These are phyloP conservation scores for Abrus pulchellus DNA, from an alignment of 306 rosid species.

Conservation along the genomic window DNA sequence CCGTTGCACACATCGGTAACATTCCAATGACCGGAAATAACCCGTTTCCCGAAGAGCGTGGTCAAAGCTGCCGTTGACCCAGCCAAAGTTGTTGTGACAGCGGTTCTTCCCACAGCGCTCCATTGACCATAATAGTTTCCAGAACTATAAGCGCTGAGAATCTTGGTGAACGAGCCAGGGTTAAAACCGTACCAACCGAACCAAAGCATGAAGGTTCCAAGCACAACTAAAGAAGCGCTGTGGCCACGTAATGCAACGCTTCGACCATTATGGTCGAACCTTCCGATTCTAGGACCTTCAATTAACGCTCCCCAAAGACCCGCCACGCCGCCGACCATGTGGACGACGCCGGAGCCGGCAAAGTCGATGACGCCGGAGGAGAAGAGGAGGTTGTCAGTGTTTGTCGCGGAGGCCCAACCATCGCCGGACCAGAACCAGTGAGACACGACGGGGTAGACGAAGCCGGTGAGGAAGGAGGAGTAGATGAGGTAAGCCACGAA, in stretches of 20 bases:
- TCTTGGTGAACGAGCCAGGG: slow-evolving; percentile 87
- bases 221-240: slow-evolving; percentile 76
- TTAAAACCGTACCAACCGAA: slow-evolving; percentile 98
- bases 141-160: slow-evolving; percentile 46
- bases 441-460: slow-evolving; percentile 88
- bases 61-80: slow-evolving; percentile 89
- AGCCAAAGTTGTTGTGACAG: slow-evolving; percentile 86
- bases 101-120: slow-evolving; percentile 92
- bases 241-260: slow-evolving; percentile 70
- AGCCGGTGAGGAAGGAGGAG: slow-evolving; percentile 87
- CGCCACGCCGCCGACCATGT: slow-evolving; percentile 89
- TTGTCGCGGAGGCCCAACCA: slow-evolving; percentile 79
- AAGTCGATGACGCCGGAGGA: slow-evolving; percentile 83
- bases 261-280: slow-evolving; percentile 73
- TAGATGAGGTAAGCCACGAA: slow-evolving; percentile 87
- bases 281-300: slow-evolving; percentile 89
- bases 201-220: slow-evolving; percentile 91
- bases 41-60: slow-evolving; percentile 79
- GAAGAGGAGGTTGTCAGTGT: slow-evolving; percentile 49
- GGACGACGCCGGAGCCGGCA: slow-evolving; percentile 96
- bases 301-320: slow-evolving; percentile 89
- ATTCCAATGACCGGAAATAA: slow-evolving; percentile 93
- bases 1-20: slow-evolving; percentile 94
- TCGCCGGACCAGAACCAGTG: slow-evolving; percentile 93
- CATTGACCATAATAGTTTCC: slow-evolving; percentile 81